Evolutionary conservation across 23 red algal genomes (phyloP), one percentile per base, ranked within the genome.

Genomic region (Gracilaria caudata): DNA sequence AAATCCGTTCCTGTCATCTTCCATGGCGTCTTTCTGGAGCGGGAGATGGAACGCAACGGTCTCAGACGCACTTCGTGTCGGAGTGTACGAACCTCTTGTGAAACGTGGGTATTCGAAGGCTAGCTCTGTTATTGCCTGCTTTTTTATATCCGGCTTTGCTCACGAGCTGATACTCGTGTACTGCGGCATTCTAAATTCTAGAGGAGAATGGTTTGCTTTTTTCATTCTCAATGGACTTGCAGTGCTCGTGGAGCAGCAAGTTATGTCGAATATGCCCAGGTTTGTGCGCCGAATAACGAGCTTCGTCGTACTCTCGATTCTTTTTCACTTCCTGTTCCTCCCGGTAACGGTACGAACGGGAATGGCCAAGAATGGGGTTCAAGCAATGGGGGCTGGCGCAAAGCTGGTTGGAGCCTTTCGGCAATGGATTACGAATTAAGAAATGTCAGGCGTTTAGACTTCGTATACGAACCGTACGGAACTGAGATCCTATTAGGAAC

Each of bases 11-110:
- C 34, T 87, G 0, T 36, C 83, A 10, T 25, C 65, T n/a, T 77
- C 83, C 44, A 60, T 77, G 72, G 65, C 53, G 21, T 39, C 65
- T 63, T 87, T 87, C 47, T 87, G 83, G 83, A 10, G 29, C 8
- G 51, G 72, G 11, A 43, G 83, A 21, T 87, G 83, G 83, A 87
- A 87, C 58, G 83, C 83, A 43, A 64, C 83, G 9, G 83, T 87
- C 66, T 87, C 83, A 33, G 83, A 87, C 64, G 60, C 83, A 23
- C 58, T 87, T 32, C 68, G 83, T 4, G 39, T 76, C 38, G 83
- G 47, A 43, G 68, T 87, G 21, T 87, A 87, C 38, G 83, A 87
- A 41, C 83, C 83, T 0, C 58, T 87, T 35, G n/a, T 21, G 19
- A 77, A 55, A 63, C 26, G 36, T 17, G 83, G 83, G 7, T 87